Evolutionary conservation across 805 yeast species (phyloP).

Genomic region (Cyberlindnera japonica): DNA sequence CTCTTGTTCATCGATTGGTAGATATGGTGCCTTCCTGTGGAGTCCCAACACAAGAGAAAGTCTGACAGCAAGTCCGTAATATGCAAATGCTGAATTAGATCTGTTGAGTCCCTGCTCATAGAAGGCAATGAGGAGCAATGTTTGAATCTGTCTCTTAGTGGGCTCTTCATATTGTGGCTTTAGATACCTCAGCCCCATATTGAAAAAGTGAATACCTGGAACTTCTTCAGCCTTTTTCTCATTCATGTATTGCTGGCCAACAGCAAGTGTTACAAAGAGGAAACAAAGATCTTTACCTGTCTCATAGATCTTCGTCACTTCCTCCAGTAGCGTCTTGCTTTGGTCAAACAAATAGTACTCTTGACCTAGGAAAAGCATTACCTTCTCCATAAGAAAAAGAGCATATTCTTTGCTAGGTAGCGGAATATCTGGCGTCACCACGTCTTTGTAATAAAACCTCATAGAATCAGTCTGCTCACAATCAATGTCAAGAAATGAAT

Average conservation of each 20-base stretch:
- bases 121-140: conserved; percentile 32
- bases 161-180: conserved; percentile 33
- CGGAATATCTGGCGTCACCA: conserved; percentile 8
- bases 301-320: conserved; percentile 15
- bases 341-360: conserved; percentile 25
- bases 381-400: conserved; percentile 17
- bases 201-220: conserved; percentile 27
- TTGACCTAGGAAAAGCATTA: conserved; percentile 22
- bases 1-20: conserved; percentile 26
- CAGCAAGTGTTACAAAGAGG: conserved; percentile 24
- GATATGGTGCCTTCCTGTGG: conserved; percentile 27
- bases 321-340: conserved; percentile 7
- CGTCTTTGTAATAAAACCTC: conserved; percentile 20
- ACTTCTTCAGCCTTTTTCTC: conserved; percentile 11
- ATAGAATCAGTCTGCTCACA: conserved; percentile 20
- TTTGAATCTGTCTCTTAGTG: conserved; percentile 30
- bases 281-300: conserved; percentile 15
- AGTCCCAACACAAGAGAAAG: conserved; percentile 31
- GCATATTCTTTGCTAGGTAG: conserved; percentile 19
- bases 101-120: conserved; percentile 36
- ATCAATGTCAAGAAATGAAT: conserved; percentile 25
- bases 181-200: conserved; percentile 32
- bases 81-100: conserved; percentile 32
- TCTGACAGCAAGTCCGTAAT: conserved; percentile 34
- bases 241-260: conserved; percentile 28